Evolutionary conservation across 2,329 filamentous ascomycete genomes (phyloP).

Genomic region (Fusarium begoniae): DNA sequence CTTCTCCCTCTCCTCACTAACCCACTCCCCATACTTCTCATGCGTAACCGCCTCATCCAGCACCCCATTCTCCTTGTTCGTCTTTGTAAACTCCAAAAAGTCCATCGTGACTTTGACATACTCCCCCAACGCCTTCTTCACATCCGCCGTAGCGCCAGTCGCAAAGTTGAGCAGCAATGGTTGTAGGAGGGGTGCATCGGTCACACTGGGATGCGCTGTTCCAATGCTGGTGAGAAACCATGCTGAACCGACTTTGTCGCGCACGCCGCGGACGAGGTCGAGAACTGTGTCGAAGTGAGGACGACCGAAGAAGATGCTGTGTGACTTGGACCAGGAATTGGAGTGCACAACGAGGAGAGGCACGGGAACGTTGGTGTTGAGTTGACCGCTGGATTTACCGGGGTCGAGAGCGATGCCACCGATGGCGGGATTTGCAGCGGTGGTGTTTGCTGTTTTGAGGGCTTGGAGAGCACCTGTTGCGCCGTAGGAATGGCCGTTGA

Average conservation of each 20-base stretch:
- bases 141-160: conserved; percentile 68
- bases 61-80: conserved; percentile 56
- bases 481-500: conserved; percentile 73
- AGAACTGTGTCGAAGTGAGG: conserved; percentile 72
- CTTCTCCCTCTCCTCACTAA: conserved; percentile 46
- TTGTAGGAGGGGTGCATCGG: conserved; percentile 72
- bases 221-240: conserved; percentile 66
- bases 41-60: conserved; percentile 60
- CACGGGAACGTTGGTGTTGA: conserved; percentile 67
- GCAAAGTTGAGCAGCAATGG: conserved; percentile 68
- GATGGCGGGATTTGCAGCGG: conserved; percentile 51
- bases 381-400: conserved; percentile 69
- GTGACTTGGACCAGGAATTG: conserved; percentile 68
- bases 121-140: conserved; percentile 63
- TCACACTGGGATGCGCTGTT: conserved; percentile 70
- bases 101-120: conserved; percentile 68
- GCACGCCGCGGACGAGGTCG: conserved; percentile 60
- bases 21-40: conserved; percentile 52
- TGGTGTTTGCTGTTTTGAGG: conserved; percentile 55
- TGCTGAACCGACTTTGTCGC: conserved; percentile 53
- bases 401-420: conserved; percentile 72
- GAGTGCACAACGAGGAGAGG: conserved; percentile 71
- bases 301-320: conserved; percentile 67
- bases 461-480: conserved; percentile 71
- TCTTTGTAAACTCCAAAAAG: conserved; percentile 61